Conservation (phyloP, 768 basidiomycete genomes). For the Leccinum truebloodii region DNA sequence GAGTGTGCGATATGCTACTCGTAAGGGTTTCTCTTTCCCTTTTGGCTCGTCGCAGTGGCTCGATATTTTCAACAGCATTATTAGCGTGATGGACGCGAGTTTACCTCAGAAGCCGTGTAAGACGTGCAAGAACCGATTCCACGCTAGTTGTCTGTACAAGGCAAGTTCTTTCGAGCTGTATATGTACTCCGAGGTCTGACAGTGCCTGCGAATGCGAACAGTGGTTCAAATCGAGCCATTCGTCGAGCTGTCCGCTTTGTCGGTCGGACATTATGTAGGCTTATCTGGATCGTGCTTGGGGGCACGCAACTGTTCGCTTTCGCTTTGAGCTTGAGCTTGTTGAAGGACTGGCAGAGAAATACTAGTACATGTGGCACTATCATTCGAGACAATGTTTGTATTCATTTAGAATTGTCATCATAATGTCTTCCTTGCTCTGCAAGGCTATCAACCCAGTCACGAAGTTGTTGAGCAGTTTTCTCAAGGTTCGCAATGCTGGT, state of each 20-base stretch:
- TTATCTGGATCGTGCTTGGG: background rate
- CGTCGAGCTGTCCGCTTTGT: conserved; percentile 89
- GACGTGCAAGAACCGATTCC: conserved; percentile 94
- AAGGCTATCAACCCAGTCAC: background rate
- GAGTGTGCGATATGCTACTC: conserved; percentile 98
- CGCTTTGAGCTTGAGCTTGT: background rate
- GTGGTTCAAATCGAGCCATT: conserved; percentile 92
- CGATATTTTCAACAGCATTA: conserved; percentile 57
- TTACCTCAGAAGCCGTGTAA: conserved; percentile 90
- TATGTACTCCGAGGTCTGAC: background rate
- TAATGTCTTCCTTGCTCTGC: background rate
- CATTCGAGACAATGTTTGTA: conserved; percentile 6
- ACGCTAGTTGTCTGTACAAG: conserved; percentile 90
- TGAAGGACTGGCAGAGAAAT: background rate
- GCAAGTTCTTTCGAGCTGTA: conserved; percentile 36
- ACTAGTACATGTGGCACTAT: background rate
- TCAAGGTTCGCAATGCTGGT: conserved; percentile 16
- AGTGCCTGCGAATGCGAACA: conserved; percentile 32
- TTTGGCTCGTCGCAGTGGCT: background rate
- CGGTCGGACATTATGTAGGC: conserved; percentile 77
- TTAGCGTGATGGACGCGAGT: conserved; percentile 84
- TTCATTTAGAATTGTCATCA: background rate
- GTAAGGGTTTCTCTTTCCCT: conserved; percentile 41
- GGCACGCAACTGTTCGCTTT: background rate
- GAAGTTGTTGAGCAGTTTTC: background rate